Evolutionary conservation across 345 rosid species (phyloP), one percentile per base, ranked within the genome.

Genomic region (Eutrema yunnanense): DNA sequence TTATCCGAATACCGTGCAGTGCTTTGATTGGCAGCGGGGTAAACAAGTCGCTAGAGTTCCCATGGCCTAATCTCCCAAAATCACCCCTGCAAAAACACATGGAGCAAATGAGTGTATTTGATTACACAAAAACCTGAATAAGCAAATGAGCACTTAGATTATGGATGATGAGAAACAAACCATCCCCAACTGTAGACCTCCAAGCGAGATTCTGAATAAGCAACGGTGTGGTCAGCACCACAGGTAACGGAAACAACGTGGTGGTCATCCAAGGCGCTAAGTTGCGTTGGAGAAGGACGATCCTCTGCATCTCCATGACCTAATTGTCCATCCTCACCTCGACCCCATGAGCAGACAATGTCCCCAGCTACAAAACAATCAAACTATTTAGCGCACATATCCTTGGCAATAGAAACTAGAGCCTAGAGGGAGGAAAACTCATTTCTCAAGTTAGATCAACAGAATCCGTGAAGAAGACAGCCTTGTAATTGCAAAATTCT

Each of bases 321-420:
- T 77, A 95, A 82, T 71, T 92, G 99, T 44, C 99, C 99, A 82
- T 95, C 99, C 76, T 92, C 99, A 30, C 99, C 99, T 77, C 99
- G 73, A 62, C 99, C 99, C 97, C 96, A 92, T 9, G 99, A 85
- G 76, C 99, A 95, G 70, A 95, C 85, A 43, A 85, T 74, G 79
- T 87, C 86, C 68, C 91, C 99, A 84, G 96, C 99, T 95, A 83
- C 30, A 66, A 78, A 64, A 62, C 3, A 82, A 74, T 63, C 9
- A 43, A 73, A 64, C 51, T 48, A 33, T 38, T 22, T 22, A 22
- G 26, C 26, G 26, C 26, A 22, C 44, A 27, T 3, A 60, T 10
- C 48, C 6, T 38, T 59, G 64, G 16, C 16, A 16, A 16, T 19
- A 19, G 22, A 19, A 19, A 19, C 22, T 19, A 19, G 22, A 19